phyloP scores from a whole-genome alignment of 352 stramenopile genomes.

The Phytopythium litorale region DNA sequence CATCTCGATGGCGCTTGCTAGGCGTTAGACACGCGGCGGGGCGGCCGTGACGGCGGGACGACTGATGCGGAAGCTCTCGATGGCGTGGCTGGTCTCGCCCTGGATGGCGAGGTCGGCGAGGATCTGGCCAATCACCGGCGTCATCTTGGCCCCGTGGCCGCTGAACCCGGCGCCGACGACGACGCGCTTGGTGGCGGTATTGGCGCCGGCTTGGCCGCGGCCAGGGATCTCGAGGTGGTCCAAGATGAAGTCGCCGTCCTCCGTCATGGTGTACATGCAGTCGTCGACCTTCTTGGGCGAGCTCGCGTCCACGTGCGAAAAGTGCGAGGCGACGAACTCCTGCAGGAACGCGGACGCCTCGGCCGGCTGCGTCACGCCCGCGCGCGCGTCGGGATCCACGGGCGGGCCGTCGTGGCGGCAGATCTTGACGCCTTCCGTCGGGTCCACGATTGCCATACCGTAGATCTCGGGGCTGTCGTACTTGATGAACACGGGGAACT shows the following conservation, averaged over 20 bases:
- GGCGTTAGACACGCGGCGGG: neutral
- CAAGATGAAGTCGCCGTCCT: constrained; percentile 73
- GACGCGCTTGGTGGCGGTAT: constrained; percentile 26
- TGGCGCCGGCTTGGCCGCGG: neutral
- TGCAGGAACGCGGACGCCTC: constrained; percentile 21
- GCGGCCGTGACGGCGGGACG: constrained; percentile 2
- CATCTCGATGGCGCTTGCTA: no score
- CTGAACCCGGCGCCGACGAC: constrained; percentile 74
- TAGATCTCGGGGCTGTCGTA: constrained; percentile 51
- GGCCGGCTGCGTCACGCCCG: constrained; percentile 28
- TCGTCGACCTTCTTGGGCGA: constrained; percentile 35
- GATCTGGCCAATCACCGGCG: constrained; percentile 77
- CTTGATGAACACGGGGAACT: constrained; percentile 69
- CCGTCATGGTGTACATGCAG: constrained; percentile 86
- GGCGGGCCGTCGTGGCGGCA: constrained; percentile 50
- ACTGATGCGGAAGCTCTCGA: constrained; percentile 36
- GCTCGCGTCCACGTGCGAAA: constrained; percentile 48
- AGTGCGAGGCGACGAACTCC: constrained; percentile 35
- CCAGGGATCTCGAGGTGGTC: constrained; percentile 32
- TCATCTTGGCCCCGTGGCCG: constrained; percentile 86
- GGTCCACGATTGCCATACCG: constrained; percentile 42
- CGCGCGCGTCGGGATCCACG: constrained; percentile 40
- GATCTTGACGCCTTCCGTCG: constrained; percentile 64
- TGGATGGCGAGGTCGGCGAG: constrained; percentile 61
- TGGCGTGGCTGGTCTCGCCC: constrained; percentile 33